Percentiles rank a stretch among this genome's conserved stretches.
Conservation (phyloP, 78 protist genomes). For the Dictyostelium intermedium region DNA sequence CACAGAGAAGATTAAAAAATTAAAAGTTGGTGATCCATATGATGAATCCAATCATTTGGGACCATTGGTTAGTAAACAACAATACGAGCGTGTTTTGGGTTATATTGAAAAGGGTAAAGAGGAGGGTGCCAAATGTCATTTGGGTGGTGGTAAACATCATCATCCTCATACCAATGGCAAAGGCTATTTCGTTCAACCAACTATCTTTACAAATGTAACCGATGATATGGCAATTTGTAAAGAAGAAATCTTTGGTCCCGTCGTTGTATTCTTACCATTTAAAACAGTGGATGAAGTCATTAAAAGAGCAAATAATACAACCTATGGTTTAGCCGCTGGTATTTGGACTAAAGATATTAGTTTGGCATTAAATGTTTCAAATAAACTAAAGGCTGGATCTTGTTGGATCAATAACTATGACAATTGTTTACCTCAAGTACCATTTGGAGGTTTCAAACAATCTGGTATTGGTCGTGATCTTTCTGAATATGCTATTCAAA, state of each 20-base stretch:
- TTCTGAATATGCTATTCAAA: slow-evolving; percentile 32
- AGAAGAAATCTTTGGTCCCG: slow-evolving; percentile 94
- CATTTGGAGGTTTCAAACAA: slow-evolving; percentile 70
- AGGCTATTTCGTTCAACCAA: slow-evolving; percentile 89
- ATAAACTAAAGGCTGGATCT: slow-evolving; percentile 41
- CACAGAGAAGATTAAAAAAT: not conserved
- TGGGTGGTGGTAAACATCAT: slow-evolving; percentile 20
- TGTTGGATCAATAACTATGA: slow-evolving; percentile 32
- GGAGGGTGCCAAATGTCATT: slow-evolving; percentile 52
- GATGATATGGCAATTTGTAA: slow-evolving; percentile 75
- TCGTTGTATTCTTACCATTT: slow-evolving; percentile 60
- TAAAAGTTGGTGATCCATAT: slow-evolving; percentile 83
- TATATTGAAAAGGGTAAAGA: slow-evolving; percentile 63
- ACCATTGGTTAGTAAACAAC: slow-evolving; percentile 78
- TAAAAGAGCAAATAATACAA: slow-evolving; percentile 79
- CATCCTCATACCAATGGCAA: not conserved
- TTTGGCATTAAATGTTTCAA: slow-evolving; percentile 15
- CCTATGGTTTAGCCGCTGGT: slow-evolving; percentile 90
- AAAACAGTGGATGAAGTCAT: slow-evolving; percentile 83
- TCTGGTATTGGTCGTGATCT: slow-evolving; percentile 50
- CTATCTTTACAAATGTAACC: slow-evolving; percentile 75
- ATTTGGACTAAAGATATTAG: slow-evolving; percentile 75
- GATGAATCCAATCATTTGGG: not conserved
- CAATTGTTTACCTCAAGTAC: too few relatives aligned
- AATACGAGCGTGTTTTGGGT: slow-evolving; percentile 44